A percentile compares a stretch with the other conserved stretches of the same genome.
These are phyloP conservation scores for Syzygium aqueum DNA, from an alignment of 345 rosid genomes.

Conservation along the genomic window DNA sequence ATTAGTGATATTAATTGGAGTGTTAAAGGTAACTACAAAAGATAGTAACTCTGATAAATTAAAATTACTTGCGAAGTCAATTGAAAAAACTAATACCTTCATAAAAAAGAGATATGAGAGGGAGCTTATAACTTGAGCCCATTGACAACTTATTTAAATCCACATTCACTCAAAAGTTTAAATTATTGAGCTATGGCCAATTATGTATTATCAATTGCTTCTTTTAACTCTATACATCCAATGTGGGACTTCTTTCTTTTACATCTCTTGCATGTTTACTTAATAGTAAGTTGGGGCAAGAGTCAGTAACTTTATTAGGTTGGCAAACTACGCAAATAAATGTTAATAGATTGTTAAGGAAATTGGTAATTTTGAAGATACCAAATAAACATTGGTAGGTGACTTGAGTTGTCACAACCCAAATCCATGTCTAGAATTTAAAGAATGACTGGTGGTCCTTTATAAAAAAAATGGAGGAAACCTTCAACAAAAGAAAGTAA, in stretches of 20 bases:
- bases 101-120: not conserved
- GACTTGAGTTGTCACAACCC: not conserved
- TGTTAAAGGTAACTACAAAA: not conserved
- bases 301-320: not conserved
- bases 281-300: rapidly evolving
- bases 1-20: not conserved
- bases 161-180: too few relatives aligned
- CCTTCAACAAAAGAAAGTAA: not conserved
- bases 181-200: not conserved
- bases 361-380: not conserved
- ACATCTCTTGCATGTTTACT: not conserved
- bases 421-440: not conserved
- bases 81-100: too few relatives aligned
- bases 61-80: not conserved
- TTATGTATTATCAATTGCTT: not conserved
- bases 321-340: not conserved
- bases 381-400: not conserved
- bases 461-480: not conserved
- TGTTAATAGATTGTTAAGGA: not conserved
- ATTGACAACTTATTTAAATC: not conserved
- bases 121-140: not conserved
- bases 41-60: not conserved
- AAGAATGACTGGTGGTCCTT: too few relatives aligned
- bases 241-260: not conserved
- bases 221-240: not conserved